Evolutionary conservation across 139 green algal species (phyloP), one percentile per base, ranked within the genome.

Genomic region (Chlamydomonas schloesseri): DNA sequence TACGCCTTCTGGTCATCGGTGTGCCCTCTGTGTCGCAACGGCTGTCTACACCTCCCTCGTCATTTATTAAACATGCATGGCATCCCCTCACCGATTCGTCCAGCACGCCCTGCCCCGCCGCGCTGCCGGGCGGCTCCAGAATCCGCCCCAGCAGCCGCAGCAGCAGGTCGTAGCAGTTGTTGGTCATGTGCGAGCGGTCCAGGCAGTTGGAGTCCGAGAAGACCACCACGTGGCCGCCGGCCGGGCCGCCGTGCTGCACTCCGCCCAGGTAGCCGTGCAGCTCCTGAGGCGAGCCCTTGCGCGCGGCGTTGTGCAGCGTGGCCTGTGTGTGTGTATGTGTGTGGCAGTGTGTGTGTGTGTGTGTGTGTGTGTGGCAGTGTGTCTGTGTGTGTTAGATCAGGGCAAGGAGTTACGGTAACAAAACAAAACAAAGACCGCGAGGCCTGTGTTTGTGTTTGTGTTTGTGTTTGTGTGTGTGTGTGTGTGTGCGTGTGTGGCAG

Each of bases 131-230:
- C 42, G 42, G 42, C 18, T 84, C 78, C 78, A 65, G 17, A 64
- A 84, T 29, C 64, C 78, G 42, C 29, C 8, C 78, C 78, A 84
- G 64, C 78, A 84, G 78, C 24, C 68, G 47, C 15, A 73, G 14
- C 26, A 97, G 84, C 79, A 98, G 83, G 29, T 86, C 90, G 55
- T 91, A 94, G 90, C 95, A 98, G 83, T 91, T 80, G 55, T 75
- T 69, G 15, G 65, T 74, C 71, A 90, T 82, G 87, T 98, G 95
- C 76, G 90, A 95, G 83, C 91, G 96, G 93, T 99, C 97, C 31
- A 99, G 88, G 93, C 97, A 99, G 90, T 97, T 98, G 70, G 90
- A 95, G 90, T 99, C 97, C 20, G 96, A 94, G 68, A 96, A 97
- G 6, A 97, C 91, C 2, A 86, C 93, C 34, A 99, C 86, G 46